phyloP scores from a whole-genome alignment of 176 grass and related monocot genomes.

The Ananas comosus region DNA sequence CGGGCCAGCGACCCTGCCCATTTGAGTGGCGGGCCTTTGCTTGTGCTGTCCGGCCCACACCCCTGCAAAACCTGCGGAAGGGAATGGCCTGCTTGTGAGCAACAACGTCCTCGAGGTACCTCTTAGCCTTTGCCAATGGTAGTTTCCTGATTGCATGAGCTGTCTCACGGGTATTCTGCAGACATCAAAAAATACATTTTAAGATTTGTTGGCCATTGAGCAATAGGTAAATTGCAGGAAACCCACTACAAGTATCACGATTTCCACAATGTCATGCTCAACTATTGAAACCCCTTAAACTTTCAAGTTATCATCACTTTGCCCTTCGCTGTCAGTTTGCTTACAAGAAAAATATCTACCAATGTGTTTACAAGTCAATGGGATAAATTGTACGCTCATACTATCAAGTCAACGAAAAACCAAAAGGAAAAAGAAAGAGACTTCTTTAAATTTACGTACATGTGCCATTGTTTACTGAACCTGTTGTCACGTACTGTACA shows the following conservation, averaged over 20 bases:
- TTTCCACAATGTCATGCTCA: not conserved
- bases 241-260: not conserved
- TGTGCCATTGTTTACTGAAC: slow-evolving; percentile 75
- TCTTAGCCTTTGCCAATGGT: slow-evolving; percentile 69
- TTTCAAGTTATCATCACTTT: not conserved
- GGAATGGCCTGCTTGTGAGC: slow-evolving; percentile 92
- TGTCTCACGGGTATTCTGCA: slow-evolving; percentile 83
- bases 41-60: slow-evolving; percentile 80
- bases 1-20: slow-evolving; percentile 80
- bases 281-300: not conserved
- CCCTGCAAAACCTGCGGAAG: slow-evolving; percentile 72
- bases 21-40: slow-evolving; percentile 65
- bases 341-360: too few relatives aligned
- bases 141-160: slow-evolving; percentile 54
- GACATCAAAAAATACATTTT: not conserved
- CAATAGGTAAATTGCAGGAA: not conserved
- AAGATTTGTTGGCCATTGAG: not conserved
- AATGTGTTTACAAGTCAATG: not conserved
- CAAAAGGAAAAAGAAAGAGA: not conserved
- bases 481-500: slow-evolving; percentile 37
- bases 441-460: not conserved
- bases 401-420: not conserved
- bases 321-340: too few relatives aligned
- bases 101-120: slow-evolving; percentile 82
- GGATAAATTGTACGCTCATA: not conserved